These are phyloP conservation scores for Paramecium octaurelia DNA, from an alignment of 73 alveolate species.

Conservation along the genomic window DNA sequence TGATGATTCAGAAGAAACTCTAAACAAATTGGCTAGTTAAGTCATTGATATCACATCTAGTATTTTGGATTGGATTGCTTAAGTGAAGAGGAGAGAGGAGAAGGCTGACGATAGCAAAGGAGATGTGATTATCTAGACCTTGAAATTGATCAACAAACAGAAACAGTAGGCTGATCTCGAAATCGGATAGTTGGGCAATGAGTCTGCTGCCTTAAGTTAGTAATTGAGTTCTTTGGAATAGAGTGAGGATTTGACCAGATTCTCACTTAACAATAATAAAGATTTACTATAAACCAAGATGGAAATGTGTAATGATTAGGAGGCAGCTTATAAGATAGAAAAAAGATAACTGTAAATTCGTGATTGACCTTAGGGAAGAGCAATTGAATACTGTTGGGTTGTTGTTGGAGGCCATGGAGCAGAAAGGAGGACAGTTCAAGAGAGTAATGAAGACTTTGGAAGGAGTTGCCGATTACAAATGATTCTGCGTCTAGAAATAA, in stretches of 20 bases:
- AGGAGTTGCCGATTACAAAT: not conserved
- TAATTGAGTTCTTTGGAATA: not conserved
- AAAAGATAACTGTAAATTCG: not conserved
- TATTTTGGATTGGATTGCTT: constrained; percentile 24
- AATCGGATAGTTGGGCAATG: not conserved
- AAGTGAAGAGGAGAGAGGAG: not conserved
- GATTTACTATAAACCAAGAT: not conserved
- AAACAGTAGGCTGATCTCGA: not conserved
- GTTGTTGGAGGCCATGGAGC: not conserved
- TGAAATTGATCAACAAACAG: not conserved
- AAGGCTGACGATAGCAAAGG: constrained; percentile 30
- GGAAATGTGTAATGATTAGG: not conserved
- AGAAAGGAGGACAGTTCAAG: constrained; percentile 45
- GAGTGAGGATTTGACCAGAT: not conserved
- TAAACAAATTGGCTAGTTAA: not conserved
- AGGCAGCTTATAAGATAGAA: not conserved
- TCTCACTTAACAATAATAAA: not conserved
- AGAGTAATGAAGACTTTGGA: not conserved
- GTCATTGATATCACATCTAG: not conserved
- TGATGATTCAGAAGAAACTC: constrained; percentile 33
- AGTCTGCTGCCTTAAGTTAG: not conserved
- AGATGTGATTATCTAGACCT: not conserved
- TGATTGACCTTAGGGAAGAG: constrained; percentile 16
- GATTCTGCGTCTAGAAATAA: not conserved
- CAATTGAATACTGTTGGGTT: not conserved